Conservation (phyloP, 352 stramenopile species). For the Phytophthora lateralis region DNA sequence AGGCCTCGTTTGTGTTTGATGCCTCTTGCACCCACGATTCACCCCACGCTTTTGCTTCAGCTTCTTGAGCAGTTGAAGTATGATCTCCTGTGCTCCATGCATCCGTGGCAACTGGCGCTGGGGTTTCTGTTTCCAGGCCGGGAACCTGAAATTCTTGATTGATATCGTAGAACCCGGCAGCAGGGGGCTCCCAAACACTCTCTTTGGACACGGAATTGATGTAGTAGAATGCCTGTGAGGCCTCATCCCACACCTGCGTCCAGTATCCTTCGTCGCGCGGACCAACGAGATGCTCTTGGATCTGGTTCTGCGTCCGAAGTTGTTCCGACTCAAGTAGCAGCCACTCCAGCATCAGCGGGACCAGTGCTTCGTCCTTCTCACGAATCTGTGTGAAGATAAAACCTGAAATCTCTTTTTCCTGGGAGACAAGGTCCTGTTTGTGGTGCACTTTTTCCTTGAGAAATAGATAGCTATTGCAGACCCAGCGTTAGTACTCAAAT, state of each 20-base stretch:
- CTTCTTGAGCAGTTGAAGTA: neutral
- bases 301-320: slow-evolving; percentile 61
- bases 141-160: slow-evolving; percentile 62
- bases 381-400: slow-evolving; percentile 71
- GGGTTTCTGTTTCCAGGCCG: slow-evolving; percentile 15
- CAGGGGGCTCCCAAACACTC: slow-evolving; percentile 66
- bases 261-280: slow-evolving; percentile 54
- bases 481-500: slow-evolving; percentile 8
- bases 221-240: slow-evolving; percentile 67
- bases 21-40: slow-evolving; percentile 8
- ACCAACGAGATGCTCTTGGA: slow-evolving; percentile 61
- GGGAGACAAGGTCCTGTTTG: slow-evolving; percentile 67
- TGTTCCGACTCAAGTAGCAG: slow-evolving; percentile 75
- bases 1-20: neutral
- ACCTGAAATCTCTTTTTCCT: slow-evolving; percentile 66
- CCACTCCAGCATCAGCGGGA: slow-evolving; percentile 79
- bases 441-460: slow-evolving; percentile 85
- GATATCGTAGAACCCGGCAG: slow-evolving; percentile 62
- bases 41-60: slow-evolving; percentile 16
- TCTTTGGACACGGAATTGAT: slow-evolving; percentile 58
- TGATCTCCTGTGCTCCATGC: slow-evolving; percentile 2
- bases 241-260: slow-evolving; percentile 72
- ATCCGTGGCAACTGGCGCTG: neutral
- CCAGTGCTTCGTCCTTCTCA: slow-evolving; percentile 55
- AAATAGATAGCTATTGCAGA: slow-evolving; percentile 61